Percentiles rank a stretch among this genome's conserved stretches.
These are phyloP conservation scores for Solanum arcanum DNA, from an alignment of 257 asterid species.

Conservation along the genomic window DNA sequence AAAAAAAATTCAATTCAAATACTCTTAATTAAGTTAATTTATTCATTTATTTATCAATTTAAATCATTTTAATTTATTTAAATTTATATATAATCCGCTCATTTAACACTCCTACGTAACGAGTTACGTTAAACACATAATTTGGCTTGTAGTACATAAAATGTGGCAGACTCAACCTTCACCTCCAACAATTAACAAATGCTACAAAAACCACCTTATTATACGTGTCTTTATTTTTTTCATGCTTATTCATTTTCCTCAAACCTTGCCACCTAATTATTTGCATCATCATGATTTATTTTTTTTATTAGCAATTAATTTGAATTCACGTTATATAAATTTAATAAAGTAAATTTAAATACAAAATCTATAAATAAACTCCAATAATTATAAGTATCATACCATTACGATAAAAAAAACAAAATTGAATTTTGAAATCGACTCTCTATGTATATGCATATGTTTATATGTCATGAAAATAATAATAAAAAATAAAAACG, in stretches of 20 bases:
- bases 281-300: not conserved
- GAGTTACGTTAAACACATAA: not conserved
- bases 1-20: too few relatives aligned
- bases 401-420: not conserved
- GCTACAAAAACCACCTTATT: not conserved
- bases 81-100: not conserved
- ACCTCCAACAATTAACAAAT: not conserved
- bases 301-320: not conserved
- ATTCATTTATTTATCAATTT: too few relatives aligned
- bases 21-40: not conserved
- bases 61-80: not conserved
- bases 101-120: not conserved
- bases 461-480: not conserved
- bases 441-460: not conserved
- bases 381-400: not conserved
- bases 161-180: not conserved
- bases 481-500: too few relatives aligned
- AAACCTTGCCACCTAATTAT: not conserved
- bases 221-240: not conserved
- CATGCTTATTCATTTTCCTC: not conserved
- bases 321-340: not conserved
- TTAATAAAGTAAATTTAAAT: not conserved
- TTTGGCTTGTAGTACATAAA: not conserved
- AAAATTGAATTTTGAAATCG: not conserved
- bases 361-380: not conserved